Base-by-base conservation (phyloP, 169 alveolate species). In the Theileria luwenshuni region DNA sequence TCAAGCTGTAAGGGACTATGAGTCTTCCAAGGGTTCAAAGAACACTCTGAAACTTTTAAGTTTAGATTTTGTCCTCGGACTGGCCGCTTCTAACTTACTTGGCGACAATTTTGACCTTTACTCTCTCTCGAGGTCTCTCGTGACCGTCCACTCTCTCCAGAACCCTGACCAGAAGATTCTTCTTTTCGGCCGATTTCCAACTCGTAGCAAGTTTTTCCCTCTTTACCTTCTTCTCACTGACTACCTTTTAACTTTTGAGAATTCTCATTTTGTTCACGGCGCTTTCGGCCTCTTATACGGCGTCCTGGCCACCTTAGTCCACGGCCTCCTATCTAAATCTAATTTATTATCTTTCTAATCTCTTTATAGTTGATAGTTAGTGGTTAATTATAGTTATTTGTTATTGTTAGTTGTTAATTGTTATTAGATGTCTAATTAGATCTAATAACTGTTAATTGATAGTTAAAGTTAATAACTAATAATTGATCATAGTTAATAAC, bases 161-260 rank as follows among this genome's bases (percentile, higher is more conserved):
- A 23, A 49, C 27, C 86, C 79, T 21, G 28, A 68, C 17, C 58
- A 68, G 12, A 38, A 19, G 33, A 71, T 77, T 35, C 13, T 52
- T 1, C 41, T 65, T 41, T 67, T 54, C 41, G 86, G 86, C 10
- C 23, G 67, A 38, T 19, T 77, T 0, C 32, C 52, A n/a, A 23
- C 71, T 48, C 67, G 69, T 49, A 65, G 58, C 38, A 54, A 70
- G 76, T 67, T 68, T 12, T 58, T 77, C 13, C 86, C 77, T 19
- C 51, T 65, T 25, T 61, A 41, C 8, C 48, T 77, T n/a, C 19
- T 77, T n/a, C 73, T 77, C n/a, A 54, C 75, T 19, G 86, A 77
- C 38, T 70, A 59, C 69, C 33, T 77, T 32, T 32, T 70, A 49
- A 77, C 75, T 41, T 30, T 69, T 21, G 10, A 63, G 17, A 33